Conservation (phyloP, 169 alveolate genomes). For the Miamiensis avidus region DNA sequence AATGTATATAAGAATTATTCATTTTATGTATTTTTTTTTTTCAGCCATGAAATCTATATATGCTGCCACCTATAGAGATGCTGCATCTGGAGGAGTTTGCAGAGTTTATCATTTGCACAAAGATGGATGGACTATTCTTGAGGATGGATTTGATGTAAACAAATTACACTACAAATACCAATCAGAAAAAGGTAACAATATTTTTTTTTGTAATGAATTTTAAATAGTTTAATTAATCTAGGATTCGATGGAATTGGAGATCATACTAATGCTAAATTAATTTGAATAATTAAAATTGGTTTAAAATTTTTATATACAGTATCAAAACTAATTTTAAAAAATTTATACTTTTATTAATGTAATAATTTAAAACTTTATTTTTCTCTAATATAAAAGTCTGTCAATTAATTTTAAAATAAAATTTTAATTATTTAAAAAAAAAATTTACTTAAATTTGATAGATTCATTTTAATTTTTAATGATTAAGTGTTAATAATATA, state of each 20-base stretch:
- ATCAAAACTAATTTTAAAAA: too few relatives aligned
- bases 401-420: too few relatives aligned
- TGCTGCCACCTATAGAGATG: slow-evolving; percentile 99
- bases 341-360: too few relatives aligned
- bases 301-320: too few relatives aligned
- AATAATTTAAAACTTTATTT: too few relatives aligned
- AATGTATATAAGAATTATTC: background rate
- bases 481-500: too few relatives aligned
- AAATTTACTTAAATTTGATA: too few relatives aligned
- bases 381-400: too few relatives aligned
- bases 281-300: background rate
- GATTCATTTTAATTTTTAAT: too few relatives aligned
- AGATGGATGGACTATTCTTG: slow-evolving; percentile 92
- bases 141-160: slow-evolving; percentile 91
- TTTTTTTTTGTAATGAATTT: background rate
- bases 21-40: background rate
- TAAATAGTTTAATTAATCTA: too few relatives aligned
- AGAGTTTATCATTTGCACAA: slow-evolving; percentile 96
- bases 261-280: background rate
- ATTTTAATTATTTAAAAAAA: too few relatives aligned
- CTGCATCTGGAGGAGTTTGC: slow-evolving; percentile 99
- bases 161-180: slow-evolving; percentile 88
- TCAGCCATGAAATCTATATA: slow-evolving; percentile 97
- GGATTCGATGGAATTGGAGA: background rate
- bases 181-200: background rate